Base-by-base conservation (phyloP, 2,329 filamentous ascomycete genomes). In the Colletotrichum limetticola region DNA sequence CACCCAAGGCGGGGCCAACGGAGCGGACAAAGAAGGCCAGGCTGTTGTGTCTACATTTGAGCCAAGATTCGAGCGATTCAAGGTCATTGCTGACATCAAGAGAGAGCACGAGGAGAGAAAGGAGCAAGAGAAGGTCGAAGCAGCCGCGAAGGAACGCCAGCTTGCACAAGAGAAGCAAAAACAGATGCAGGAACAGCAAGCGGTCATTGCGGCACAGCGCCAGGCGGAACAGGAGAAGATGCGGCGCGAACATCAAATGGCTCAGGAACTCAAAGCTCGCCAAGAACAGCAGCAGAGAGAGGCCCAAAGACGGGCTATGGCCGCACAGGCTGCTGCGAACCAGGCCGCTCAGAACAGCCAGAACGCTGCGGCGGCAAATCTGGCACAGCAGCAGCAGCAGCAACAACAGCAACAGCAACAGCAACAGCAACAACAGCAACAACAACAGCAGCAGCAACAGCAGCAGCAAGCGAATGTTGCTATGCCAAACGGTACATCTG, bases 51-150 rank as follows among this genome's bases (percentile, higher is more conserved):
- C 91, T n/a, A 89, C 92, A 3, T 97, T 97, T 77, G 95, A 97
- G 80, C 92, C 93, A 46, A 90, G 93, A 32, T 98, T 98, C 80
- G 95, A 97, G 77, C 91, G 94, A 49, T 98, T 98, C 83, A 98
- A 98, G 85, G 91, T 94, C 1, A 90, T 99, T 56, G 94, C 95
- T 71, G 93, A 94, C 71, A 97, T 98, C 77, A 94, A 92, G 79
- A 86, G 90, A 68, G 91, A 94, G 56, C 92, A 95, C 73, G 91
- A 92, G 30, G 94, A 97, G 80, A 93, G 91, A 79, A 92, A 91
- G 76, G 92, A 93, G 73, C 90, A 92, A 71, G 94, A 97, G 78
- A 95, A 95, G 82, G 86, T 91, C 66, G 90, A 91, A 75, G 89
- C 92, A 71, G 86, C 87, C 22, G 90, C 91, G 74, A 88, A 89